These are phyloP conservation scores for Rhizopus sp. DNA, from an alignment of 371 early-diverging fungal species.

Conservation along the genomic window DNA sequence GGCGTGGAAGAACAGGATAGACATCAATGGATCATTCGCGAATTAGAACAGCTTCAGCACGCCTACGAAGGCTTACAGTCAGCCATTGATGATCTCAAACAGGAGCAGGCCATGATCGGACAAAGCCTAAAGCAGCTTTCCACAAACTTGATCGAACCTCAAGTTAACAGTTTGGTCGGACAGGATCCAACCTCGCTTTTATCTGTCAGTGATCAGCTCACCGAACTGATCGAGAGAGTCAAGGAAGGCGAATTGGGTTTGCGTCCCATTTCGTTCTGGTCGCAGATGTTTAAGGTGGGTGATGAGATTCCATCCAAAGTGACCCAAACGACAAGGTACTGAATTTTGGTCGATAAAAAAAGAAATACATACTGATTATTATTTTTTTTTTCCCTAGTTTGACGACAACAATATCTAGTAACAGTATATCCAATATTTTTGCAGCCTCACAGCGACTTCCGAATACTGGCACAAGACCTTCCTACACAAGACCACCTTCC, in stretches of 20 bases:
- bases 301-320: neutral
- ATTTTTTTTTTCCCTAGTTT: no score
- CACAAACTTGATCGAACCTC: constrained; percentile 38
- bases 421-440: constrained; percentile 20
- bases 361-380: no score
- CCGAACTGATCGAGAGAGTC: constrained; percentile 41
- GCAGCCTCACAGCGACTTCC: constrained; percentile 19
- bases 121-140: constrained; percentile 32
- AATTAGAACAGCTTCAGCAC: constrained; percentile 56
- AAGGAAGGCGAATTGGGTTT: constrained; percentile 38
- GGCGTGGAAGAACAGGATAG: constrained; percentile 48
- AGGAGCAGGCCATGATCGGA: constrained; percentile 44
- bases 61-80: constrained; percentile 47
- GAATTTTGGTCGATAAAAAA: neutral
- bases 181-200: constrained; percentile 36
- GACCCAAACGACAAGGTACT: neutral
- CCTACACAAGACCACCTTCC: neutral
- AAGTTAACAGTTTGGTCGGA: constrained; percentile 43
- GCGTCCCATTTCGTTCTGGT: constrained; percentile 13
- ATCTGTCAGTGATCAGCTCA: constrained; percentile 37
- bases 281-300: neutral
- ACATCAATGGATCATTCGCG: constrained; percentile 58
- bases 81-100: constrained; percentile 39
- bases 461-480: constrained; percentile 11
- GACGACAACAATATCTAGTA: no score